Evolutionary conservation across 768 basidiomycete species (phyloP).

Genomic region (Amanita thiersii): DNA sequence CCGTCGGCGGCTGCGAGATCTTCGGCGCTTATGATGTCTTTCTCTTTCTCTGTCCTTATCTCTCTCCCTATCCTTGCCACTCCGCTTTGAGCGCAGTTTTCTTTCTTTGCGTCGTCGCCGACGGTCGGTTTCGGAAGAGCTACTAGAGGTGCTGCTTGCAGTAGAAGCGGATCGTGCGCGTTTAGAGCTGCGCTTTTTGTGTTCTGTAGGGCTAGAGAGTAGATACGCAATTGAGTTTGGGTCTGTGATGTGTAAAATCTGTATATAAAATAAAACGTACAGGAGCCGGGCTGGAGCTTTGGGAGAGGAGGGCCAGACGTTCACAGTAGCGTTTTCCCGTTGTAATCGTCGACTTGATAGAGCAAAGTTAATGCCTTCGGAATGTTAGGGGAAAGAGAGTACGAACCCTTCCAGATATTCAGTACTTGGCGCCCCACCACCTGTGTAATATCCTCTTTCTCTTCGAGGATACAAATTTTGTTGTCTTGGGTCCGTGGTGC

Average conservation of each 20-base stretch:
- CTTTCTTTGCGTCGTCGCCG: conserved; percentile 51
- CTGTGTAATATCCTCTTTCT: conserved; percentile 20
- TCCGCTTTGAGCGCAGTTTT: conserved; percentile 32
- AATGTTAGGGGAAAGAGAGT: conserved; percentile 3
- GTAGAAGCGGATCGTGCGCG: conserved; percentile 47
- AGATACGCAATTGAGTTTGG: conserved; percentile 39
- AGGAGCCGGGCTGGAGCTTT: conserved; percentile 51
- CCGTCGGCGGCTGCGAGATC: conserved; percentile 12
- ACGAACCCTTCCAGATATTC: conserved; percentile 71
- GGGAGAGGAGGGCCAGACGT: conserved; percentile 82
- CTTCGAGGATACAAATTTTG: conserved; percentile 52
- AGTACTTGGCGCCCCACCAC: conserved; percentile 28
- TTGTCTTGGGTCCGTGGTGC: conserved; percentile 36
- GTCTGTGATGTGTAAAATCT: conserved; percentile 12
- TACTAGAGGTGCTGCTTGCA: conserved; percentile 25
- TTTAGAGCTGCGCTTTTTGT: conserved; percentile 42
- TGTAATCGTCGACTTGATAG: conserved; percentile 57
- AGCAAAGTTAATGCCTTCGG: conserved; percentile 4
- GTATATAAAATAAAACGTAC: conserved; percentile 27
- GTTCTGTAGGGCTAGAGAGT: too few relatives aligned
- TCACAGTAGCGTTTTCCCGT: conserved; percentile 45
- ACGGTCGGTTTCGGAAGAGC: conserved; percentile 51
- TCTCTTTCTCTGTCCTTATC: conserved; percentile 30
- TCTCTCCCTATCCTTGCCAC: conserved; percentile 36
- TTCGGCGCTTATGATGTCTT: conserved; percentile 25